Evolutionary conservation across 148 eudicot species (phyloP).

Genomic region (Heliosperma pusillum): DNA sequence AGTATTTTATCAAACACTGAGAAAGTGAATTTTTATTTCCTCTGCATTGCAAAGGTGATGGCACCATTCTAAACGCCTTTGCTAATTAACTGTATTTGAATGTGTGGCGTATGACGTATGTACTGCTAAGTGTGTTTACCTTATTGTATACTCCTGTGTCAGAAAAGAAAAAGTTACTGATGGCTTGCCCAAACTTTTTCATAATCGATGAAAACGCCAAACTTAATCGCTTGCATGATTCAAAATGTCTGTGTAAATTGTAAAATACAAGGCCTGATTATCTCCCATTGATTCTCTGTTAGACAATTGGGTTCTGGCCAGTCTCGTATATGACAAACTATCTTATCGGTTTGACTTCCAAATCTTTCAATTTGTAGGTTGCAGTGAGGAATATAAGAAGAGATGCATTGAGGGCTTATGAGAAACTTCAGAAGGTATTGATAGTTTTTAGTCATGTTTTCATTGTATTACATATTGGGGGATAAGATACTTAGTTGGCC

Average conservation of each 20-base stretch:
- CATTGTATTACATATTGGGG: not conserved
- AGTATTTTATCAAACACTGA: not conserved
- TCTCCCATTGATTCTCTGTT: not conserved
- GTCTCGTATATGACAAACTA: not conserved
- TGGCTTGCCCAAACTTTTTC: not conserved
- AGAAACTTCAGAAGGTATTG: conserved; percentile 87
- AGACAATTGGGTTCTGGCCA: not conserved
- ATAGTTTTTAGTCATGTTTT: conserved; percentile 3
- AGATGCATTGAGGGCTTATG: conserved; percentile 88
- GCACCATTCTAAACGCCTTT: not conserved
- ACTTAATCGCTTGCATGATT: not conserved
- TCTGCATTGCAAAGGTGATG: not conserved
- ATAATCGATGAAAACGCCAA: not conserved
- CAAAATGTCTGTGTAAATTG: not conserved
- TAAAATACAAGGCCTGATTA: not conserved
- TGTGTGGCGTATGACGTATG: not conserved
- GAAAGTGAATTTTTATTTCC: not conserved
- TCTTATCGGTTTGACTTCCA: not conserved
- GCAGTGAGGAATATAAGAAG: conserved; percentile 93
- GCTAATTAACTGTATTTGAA: not conserved
- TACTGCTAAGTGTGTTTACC: not conserved
- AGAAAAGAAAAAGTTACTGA: not conserved
- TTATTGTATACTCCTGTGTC: not conserved
- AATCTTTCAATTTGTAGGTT: conserved; percentile 40
- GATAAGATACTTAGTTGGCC: not conserved